phyloP scores from a whole-genome alignment of 23 red algal genomes.

The Gracilaria vermiculophylla region DNA sequence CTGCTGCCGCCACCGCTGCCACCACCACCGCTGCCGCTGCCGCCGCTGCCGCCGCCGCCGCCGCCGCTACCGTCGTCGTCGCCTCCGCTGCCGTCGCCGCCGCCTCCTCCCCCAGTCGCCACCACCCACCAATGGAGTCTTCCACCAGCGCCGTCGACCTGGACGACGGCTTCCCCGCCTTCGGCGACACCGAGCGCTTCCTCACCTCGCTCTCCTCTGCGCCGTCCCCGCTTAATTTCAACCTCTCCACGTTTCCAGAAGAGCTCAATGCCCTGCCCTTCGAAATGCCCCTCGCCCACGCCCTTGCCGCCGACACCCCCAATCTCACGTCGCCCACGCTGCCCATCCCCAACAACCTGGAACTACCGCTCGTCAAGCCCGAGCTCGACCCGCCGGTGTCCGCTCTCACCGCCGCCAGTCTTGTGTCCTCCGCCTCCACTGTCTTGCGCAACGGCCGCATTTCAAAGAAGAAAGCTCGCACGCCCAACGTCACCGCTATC shows the following conservation, averaged over 20 bases:
- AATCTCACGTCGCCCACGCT: neutral
- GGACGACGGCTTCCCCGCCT: neutral
- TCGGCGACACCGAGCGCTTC: slow-evolving; percentile 7
- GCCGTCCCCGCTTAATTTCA: neutral
- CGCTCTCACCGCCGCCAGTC: neutral
- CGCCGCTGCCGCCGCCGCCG: too few species aligned
- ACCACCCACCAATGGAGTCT: neutral
- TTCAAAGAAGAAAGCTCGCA: neutral
- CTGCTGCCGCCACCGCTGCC: neutral
- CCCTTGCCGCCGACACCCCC: neutral
- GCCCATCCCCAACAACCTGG: neutral
- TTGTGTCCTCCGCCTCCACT: neutral
- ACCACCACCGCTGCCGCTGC: neutral
- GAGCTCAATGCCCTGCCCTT: slow-evolving; percentile 5
- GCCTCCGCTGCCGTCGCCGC: too few species aligned
- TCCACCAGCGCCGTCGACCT: neutral
- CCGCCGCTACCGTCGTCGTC: too few species aligned
- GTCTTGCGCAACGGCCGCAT: neutral
- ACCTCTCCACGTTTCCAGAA: neutral
- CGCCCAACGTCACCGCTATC: neutral
- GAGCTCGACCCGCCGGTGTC: neutral
- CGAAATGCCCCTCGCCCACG: slow-evolving; percentile 14
- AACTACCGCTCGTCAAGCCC: neutral
- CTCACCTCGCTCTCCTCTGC: neutral
- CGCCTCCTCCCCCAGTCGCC: neutral